phyloP scores from a whole-genome alignment of 345 rosid species.

The Eucalyptus caleyi region DNA sequence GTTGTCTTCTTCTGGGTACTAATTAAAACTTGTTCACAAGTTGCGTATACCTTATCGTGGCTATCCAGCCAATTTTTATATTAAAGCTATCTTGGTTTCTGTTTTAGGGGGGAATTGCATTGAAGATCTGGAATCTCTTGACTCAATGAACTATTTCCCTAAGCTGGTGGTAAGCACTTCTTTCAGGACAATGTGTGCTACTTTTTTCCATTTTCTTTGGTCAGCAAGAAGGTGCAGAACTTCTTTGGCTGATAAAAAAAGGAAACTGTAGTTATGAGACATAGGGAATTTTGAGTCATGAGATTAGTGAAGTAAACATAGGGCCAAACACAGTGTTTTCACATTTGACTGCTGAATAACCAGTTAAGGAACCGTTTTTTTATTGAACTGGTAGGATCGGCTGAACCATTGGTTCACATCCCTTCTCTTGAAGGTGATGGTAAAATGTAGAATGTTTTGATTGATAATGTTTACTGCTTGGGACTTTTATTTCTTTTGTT shows the following conservation, averaged over 20 bases:
- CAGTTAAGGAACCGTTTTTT: background rate
- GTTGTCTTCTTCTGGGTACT: conserved; percentile 81
- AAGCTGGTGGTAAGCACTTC: conserved; percentile 51
- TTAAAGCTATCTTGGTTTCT: background rate
- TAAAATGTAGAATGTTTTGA: background rate
- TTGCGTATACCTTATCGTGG: background rate
- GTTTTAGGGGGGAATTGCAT: conserved; percentile 61
- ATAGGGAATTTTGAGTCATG: background rate
- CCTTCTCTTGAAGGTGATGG: background rate
- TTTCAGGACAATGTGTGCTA: background rate
- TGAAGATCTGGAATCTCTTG: conserved; percentile 53
- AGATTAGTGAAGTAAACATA: background rate
- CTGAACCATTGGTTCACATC: background rate
- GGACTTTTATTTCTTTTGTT: background rate
- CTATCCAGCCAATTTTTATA: background rate
- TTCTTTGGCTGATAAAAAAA: background rate
- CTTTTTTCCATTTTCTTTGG: background rate
- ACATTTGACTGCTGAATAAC: background rate
- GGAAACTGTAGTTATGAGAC: background rate
- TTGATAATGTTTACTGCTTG: background rate
- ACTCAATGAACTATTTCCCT: conserved; percentile 57
- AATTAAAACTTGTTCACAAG: background rate
- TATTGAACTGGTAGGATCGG: background rate
- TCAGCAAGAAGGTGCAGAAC: background rate
- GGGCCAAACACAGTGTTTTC: background rate